phyloP scores from a whole-genome alignment of 192 early-diverging fungal species.

The Umbelopsis vinacea region DNA sequence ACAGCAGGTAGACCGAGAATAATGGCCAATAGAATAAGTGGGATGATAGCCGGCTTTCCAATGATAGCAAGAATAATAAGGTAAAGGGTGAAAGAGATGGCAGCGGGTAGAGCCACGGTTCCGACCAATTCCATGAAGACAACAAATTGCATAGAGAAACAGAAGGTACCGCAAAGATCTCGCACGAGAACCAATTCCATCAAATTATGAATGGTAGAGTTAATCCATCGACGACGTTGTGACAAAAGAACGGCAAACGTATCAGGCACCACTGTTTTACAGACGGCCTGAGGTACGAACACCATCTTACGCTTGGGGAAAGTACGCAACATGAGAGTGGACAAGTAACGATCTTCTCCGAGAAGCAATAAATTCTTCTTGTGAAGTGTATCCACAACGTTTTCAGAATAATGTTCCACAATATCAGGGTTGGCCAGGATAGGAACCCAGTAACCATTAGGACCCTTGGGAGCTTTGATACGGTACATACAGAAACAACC shows the following conservation, averaged over 20 bases:
- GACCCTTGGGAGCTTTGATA: slow-evolving; percentile 80
- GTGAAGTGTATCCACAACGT: slow-evolving; percentile 77
- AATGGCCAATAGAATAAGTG: slow-evolving; percentile 64
- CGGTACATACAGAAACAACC: slow-evolving; percentile 97
- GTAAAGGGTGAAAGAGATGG: slow-evolving; percentile 81
- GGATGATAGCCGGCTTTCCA: slow-evolving; percentile 52
- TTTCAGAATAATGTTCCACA: slow-evolving; percentile 76
- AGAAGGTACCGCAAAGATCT: slow-evolving; percentile 93
- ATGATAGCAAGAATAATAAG: slow-evolving; percentile 53
- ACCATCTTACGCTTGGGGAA: slow-evolving; percentile 85
- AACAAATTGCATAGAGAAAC: slow-evolving; percentile 94
- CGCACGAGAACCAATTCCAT: slow-evolving; percentile 85
- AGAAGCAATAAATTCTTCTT: slow-evolving; percentile 83
- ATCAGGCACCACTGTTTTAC: slow-evolving; percentile 81
- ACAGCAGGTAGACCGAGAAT: slow-evolving; percentile 74
- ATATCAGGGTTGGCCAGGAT: slow-evolving; percentile 84
- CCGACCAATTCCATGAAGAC: slow-evolving; percentile 92
- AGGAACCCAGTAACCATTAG: slow-evolving; percentile 68
- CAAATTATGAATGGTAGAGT: slow-evolving; percentile 92
- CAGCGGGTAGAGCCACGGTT: slow-evolving; percentile 86
- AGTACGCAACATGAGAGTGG: slow-evolving; percentile 79
- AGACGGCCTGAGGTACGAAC: slow-evolving; percentile 80
- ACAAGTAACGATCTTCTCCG: slow-evolving; percentile 85
- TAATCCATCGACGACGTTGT: slow-evolving; percentile 94
- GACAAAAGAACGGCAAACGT: slow-evolving; percentile 80